Percentiles rank a stretch among this genome's conserved stretches.
Conservation (phyloP, 768 basidiomycete species). For the Mycena galericulata region DNA sequence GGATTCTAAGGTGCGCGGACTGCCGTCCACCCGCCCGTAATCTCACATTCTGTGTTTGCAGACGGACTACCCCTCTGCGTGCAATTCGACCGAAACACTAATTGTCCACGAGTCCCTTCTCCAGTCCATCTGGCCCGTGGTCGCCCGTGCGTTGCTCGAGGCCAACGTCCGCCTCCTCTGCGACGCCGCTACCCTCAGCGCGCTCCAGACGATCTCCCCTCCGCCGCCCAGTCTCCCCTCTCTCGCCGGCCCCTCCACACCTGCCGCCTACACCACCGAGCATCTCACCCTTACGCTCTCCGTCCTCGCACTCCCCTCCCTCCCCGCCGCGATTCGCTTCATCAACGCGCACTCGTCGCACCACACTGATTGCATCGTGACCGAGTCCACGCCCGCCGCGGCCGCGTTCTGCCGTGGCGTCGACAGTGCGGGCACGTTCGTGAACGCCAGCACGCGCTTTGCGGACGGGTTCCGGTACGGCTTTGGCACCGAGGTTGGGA, state of each 20-base stretch:
- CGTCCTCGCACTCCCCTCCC: slow-evolving; percentile 78
- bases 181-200: slow-evolving; percentile 72
- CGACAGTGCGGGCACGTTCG: slow-evolving; percentile 92
- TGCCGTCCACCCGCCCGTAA: not conserved
- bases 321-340: slow-evolving; percentile 82
- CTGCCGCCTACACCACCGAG: slow-evolving; percentile 85
- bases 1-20: slow-evolving; percentile 83
- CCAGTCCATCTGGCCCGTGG: slow-evolving; percentile 80
- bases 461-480: slow-evolving; percentile 98
- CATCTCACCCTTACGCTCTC: slow-evolving; percentile 90
- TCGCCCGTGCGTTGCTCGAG: slow-evolving; percentile 78
- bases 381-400: slow-evolving; percentile 76
- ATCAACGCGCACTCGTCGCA: slow-evolving; percentile 96
- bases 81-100: slow-evolving; percentile 92
- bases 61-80: slow-evolving; percentile 96
- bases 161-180: slow-evolving; percentile 84
- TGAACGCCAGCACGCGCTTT: slow-evolving; percentile 96
- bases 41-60: slow-evolving; percentile 46
- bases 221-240: slow-evolving; percentile 53
- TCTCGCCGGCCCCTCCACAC: slow-evolving; percentile 64
- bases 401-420: slow-evolving; percentile 87
- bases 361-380: slow-evolving; percentile 95
- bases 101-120: slow-evolving; percentile 84
- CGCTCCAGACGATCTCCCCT: slow-evolving; percentile 56
- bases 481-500: slow-evolving; percentile 98